Evolutionary conservation across 73 alveolate genomes (phyloP), one percentile per base, ranked within the genome.

Genomic region (Paraurostyla sp.): DNA sequence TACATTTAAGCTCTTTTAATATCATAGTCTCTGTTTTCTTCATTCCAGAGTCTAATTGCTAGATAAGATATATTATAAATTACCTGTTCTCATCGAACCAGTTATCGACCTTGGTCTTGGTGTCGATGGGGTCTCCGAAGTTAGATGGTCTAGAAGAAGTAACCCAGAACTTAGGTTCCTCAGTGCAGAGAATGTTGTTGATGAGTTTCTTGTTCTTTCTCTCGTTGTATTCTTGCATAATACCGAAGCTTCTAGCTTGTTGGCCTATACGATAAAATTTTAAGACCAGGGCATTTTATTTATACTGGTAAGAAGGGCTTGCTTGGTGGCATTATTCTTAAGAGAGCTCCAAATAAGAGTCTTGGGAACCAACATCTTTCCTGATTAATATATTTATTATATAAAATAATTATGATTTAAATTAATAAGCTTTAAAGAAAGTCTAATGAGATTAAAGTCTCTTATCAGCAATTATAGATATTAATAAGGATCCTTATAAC

Each of bases 81-180:
- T 63, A 82, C 90, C 88, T 92, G 90, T 96, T 96, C 80, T 96
- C 99, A 62, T 96, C 99, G 88, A 96, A 94, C 98, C 98, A 96
- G 94, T 96, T 96, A 88, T 96, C 99, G 30, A 94, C 94, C 90
- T 96, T 89, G 71, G 95, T 94, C 88, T 96, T 96, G 73, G 94
- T 88, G 92, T 96, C 99, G 20, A 94, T 35, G 62, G 92, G 97
- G 93, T 94, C 99, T 63, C 97, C 96, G 93, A 96, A 96, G 94
- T 96, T 96, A 33, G 97, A 92, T 35, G 99, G 99, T 78, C 97
- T 89, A 0, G 97, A 88, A 35, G 98, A 92, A 59, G 99, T 94
- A 30, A 93, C 96, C 94, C 95, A 96, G 95, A 94, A 96, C 71
- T 87, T 85, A 30, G 97, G 97, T 76, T 92, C 93, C 50, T 94